Evolutionary conservation across 805 yeast genomes (phyloP).

Genomic region (Pichia manshurica): DNA sequence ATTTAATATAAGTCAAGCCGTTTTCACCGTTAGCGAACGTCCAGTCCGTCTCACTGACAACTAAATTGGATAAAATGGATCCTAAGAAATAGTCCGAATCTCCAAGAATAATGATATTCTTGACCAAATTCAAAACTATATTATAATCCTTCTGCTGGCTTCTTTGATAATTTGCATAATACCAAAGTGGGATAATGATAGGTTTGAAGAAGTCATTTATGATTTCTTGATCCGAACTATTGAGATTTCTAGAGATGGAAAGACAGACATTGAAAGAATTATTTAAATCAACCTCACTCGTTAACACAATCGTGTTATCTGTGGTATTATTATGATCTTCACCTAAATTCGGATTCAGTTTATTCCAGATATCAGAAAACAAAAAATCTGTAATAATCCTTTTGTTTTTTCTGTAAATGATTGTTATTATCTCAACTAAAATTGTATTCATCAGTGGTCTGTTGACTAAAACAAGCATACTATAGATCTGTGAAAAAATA

Average conservation of each 20-base stretch:
- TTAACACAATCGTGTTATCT: slow-evolving; percentile 22
- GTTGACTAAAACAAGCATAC: slow-evolving; percentile 51
- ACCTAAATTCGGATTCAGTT: slow-evolving; percentile 33
- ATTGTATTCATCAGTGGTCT: slow-evolving; percentile 56
- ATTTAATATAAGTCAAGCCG: slow-evolving; percentile 25
- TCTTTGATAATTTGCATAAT: slow-evolving; percentile 36
- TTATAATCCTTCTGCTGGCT: slow-evolving; percentile 29
- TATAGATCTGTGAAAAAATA: slow-evolving; percentile 62
- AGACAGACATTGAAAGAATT: slow-evolving; percentile 61
- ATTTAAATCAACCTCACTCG: slow-evolving; percentile 47
- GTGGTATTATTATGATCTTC: slow-evolving; percentile 18
- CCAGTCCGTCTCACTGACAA: slow-evolving; percentile 35
- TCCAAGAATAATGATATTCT: slow-evolving; percentile 25
- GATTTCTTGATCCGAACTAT: slow-evolving; percentile 31
- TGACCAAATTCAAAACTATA: slow-evolving; percentile 34
- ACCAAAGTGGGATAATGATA: slow-evolving; percentile 36
- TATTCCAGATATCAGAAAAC: slow-evolving; percentile 43
- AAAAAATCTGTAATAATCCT: slow-evolving; percentile 54
- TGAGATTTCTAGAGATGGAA: slow-evolving; percentile 44
- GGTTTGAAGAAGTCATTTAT: slow-evolving; percentile 29
- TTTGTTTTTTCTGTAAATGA: slow-evolving; percentile 45
- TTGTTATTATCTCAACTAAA: slow-evolving; percentile 48
- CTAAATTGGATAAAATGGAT: slow-evolving; percentile 16
- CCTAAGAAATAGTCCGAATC: slow-evolving; percentile 15
- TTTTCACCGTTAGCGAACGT: slow-evolving; percentile 38